phyloP scores from a whole-genome alignment of 495 filamentous ascomycete genomes.

The Alectoria sarmentosa region DNA sequence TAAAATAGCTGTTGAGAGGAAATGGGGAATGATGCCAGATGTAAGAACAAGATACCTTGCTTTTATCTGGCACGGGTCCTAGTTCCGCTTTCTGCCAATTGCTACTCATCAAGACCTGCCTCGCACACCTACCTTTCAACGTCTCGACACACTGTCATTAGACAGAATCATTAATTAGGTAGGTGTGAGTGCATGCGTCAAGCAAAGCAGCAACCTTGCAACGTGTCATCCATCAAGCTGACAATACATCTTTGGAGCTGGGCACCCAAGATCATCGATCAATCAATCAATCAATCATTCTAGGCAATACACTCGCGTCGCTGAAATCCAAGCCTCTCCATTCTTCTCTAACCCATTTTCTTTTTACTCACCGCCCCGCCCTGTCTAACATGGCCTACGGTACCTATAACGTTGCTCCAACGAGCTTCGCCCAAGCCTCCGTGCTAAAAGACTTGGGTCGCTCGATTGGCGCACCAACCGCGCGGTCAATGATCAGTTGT shows the following conservation, averaged over 20 bases:
- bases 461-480: conserved; percentile 64
- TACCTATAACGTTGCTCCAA: conserved; percentile 78
- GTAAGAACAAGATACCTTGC: too few relatives aligned
- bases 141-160: too few relatives aligned
- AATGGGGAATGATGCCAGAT: too few relatives aligned
- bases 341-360: not conserved
- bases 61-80: too few relatives aligned
- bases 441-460: conserved; percentile 97
- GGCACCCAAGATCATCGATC: not conserved
- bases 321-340: not conserved
- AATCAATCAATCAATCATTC: not conserved
- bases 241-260: not conserved
- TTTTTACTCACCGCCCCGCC: not conserved
- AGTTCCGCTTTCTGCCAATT: too few relatives aligned
- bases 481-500: conserved; percentile 99
- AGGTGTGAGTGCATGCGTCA: not conserved
- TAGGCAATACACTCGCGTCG: not conserved
- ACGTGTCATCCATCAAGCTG: not conserved
- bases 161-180: too few relatives aligned
- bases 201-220: not conserved
- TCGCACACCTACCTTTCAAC: too few relatives aligned
- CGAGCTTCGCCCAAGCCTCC: conserved; percentile 90
- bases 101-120: too few relatives aligned
- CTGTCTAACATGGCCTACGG: not conserved
- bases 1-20: too few relatives aligned